Percentiles rank a stretch among this genome's conserved stretches.
Conservation (phyloP, 129 eudicot genomes). For the Saussurea involucrata region DNA sequence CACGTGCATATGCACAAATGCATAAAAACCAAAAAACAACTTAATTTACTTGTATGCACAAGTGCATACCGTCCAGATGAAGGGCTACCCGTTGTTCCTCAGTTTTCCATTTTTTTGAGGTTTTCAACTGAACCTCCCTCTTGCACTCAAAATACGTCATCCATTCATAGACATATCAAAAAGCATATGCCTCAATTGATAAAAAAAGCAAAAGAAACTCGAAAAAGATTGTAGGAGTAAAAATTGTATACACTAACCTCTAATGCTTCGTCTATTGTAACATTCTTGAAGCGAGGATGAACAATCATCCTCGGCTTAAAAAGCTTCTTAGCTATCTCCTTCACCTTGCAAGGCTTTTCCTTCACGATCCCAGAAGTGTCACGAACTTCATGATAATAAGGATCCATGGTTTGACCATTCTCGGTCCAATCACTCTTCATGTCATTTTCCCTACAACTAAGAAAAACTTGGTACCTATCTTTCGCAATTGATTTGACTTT, state of each 20-base stretch:
- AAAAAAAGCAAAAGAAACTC: background rate
- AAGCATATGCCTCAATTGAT: background rate
- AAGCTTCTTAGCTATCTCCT: conserved; percentile 89
- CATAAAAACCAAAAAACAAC: too few species aligned
- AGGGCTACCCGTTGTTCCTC: too few species aligned
- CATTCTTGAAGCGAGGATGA: conserved; percentile 84
- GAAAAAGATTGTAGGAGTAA: background rate
- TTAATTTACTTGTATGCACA: too few species aligned
- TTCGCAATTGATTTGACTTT: conserved; percentile 68
- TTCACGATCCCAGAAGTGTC: conserved; percentile 34
- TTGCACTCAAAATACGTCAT: background rate
- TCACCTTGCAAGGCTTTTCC: conserved; percentile 65
- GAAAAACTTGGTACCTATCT: conserved; percentile 74
- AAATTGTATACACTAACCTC: conserved; percentile 43
- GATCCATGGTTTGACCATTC: conserved; percentile 48
- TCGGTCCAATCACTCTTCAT: conserved; percentile 68
- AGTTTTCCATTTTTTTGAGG: too few species aligned
- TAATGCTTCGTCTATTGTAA: conserved; percentile 79
- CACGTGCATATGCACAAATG: too few species aligned
- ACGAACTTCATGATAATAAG: conserved; percentile 66
- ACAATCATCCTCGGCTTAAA: conserved; percentile 86
- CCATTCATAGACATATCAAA: background rate
- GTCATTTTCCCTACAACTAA: conserved; percentile 70
- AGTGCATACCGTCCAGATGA: too few species aligned
- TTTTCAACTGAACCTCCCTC: too few species aligned